Conservation (phyloP, 2,329 filamentous ascomycete genomes). For the Teratosphaeria destructans region DNA sequence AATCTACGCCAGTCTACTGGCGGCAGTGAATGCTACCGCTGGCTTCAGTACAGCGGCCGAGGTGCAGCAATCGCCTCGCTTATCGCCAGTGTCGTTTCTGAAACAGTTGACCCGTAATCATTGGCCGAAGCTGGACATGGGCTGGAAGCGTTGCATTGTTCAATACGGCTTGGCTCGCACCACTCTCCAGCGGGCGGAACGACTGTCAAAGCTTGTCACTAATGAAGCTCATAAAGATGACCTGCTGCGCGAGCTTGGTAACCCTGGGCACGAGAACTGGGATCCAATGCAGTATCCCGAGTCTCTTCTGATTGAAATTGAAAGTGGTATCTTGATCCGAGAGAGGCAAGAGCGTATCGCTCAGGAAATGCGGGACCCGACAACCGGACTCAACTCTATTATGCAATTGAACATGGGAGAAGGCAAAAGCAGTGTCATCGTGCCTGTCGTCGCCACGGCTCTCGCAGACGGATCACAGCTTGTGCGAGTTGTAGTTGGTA, state of each 20-base stretch:
- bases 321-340: constrained; percentile 52
- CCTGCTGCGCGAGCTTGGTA: constrained; percentile 34
- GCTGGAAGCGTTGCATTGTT: constrained; percentile 33
- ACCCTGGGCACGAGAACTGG: constrained; percentile 48
- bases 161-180: constrained; percentile 36
- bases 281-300: constrained; percentile 44
- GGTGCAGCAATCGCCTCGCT: constrained; percentile 25
- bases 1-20: background rate
- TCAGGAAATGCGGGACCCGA: constrained; percentile 47
- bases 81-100: constrained; percentile 36
- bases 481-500: constrained; percentile 46
- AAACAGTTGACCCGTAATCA: constrained; percentile 36
- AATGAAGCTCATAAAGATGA: constrained; percentile 4
- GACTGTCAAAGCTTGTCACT: constrained; percentile 26
- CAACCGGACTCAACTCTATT: constrained; percentile 36
- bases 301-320: constrained; percentile 58
- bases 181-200: constrained; percentile 34
- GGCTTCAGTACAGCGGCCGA: background rate
- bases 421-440: constrained; percentile 60
- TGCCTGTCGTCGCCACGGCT: constrained; percentile 49
- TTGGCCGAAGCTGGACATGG: constrained; percentile 19
- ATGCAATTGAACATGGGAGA: constrained; percentile 65
- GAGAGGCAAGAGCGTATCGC: constrained; percentile 54
- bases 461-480: constrained; percentile 34
- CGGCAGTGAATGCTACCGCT: background rate